Evolutionary conservation across 768 basidiomycete species (phyloP).

Genomic region (Postia placenta): DNA sequence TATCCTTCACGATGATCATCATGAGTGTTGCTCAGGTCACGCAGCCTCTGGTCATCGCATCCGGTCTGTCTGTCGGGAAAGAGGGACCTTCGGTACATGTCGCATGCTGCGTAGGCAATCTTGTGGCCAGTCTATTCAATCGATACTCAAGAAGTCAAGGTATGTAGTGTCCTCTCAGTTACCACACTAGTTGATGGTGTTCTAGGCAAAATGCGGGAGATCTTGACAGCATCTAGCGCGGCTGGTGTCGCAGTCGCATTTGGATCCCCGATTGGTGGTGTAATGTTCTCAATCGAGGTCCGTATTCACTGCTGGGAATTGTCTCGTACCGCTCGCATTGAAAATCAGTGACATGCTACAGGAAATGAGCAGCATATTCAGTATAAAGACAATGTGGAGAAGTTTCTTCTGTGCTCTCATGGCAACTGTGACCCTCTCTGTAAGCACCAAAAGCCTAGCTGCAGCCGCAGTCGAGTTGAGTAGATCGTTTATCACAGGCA

Average conservation of each 20-base stretch:
- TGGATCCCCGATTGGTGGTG: conserved; percentile 95
- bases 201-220: conserved; percentile 78
- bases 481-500: conserved; percentile 29
- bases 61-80: conserved; percentile 94
- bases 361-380: conserved; percentile 99
- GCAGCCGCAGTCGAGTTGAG: not conserved
- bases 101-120: conserved; percentile 87
- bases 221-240: conserved; percentile 91
- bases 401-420: conserved; percentile 97
- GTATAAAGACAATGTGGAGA: conserved; percentile 97
- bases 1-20: conserved; percentile 7
- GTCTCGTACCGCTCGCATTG: not conserved
- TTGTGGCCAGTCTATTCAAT: conserved; percentile 80
- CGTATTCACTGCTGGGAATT: conserved; percentile 5
- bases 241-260: conserved; percentile 99
- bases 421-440: conserved; percentile 92
- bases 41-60: conserved; percentile 94
- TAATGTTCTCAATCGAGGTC: conserved; percentile 96
- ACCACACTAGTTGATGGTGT: not conserved
- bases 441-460: conserved; percentile 34
- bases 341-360: conserved; percentile 24
- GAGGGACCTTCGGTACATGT: conserved; percentile 98
- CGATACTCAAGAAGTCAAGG: conserved; percentile 87
- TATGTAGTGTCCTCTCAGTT: conserved; percentile 28
- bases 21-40: conserved; percentile 7